phyloP scores from a whole-genome alignment of 2,329 filamentous ascomycete species.

The Venturiaceae sp. region DNA sequence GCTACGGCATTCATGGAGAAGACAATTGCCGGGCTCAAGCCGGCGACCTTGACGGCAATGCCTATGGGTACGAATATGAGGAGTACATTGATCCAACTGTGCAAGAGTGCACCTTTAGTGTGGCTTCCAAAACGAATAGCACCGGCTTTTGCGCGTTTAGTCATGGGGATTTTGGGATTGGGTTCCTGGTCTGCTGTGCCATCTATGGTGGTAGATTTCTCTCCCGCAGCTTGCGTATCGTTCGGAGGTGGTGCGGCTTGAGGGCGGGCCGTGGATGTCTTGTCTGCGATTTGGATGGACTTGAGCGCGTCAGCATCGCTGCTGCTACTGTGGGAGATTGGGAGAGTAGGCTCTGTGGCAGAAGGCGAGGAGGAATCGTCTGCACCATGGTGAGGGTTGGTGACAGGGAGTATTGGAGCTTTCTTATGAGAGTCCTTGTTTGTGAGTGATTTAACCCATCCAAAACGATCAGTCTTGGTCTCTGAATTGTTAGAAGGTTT shows the following conservation, averaged over 20 bases:
- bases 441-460: background rate
- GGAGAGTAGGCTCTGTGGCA: background rate
- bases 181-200: constrained; percentile 15
- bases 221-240: constrained; percentile 40
- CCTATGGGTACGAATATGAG: constrained; percentile 71
- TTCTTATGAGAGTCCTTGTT: background rate
- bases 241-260: constrained; percentile 28
- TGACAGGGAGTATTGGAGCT: background rate
- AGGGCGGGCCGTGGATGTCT: constrained; percentile 16
- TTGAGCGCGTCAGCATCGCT: background rate
- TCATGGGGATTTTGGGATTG: constrained; percentile 33
- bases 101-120: constrained; percentile 50
- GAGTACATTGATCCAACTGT: constrained; percentile 71
- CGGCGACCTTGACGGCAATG: constrained; percentile 49
- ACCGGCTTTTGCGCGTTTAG: constrained; percentile 40
- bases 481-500: background rate
- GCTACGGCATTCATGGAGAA: constrained; percentile 43
- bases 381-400: background rate
- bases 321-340: background rate
- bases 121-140: constrained; percentile 43
- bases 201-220: constrained; percentile 44
- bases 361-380: too few species aligned
- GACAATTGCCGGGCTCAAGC: constrained; percentile 31
- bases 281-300: constrained; percentile 17
- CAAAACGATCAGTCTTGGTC: background rate